A percentile compares a stretch with the other conserved stretches of the same genome.
Evolutionary conservation across 345 rosid genomes (phyloP).

Genomic region (Pseudoturritis turrita): DNA sequence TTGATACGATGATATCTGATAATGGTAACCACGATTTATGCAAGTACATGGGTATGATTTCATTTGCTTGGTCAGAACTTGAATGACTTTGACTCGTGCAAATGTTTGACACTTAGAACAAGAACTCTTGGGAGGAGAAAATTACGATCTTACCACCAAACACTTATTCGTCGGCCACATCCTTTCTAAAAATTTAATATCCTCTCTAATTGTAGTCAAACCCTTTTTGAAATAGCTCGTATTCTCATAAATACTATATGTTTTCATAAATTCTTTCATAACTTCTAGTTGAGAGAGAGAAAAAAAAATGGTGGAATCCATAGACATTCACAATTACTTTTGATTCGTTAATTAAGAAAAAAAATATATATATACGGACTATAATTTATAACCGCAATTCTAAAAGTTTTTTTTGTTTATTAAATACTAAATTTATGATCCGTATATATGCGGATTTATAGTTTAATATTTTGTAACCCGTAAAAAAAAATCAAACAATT

Average conservation of each 20-base stretch:
- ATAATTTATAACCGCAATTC: too few relatives aligned
- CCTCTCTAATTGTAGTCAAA: background rate
- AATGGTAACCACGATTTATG: slow-evolving; percentile 6
- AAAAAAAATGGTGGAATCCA: background rate
- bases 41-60: background rate
- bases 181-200: background rate
- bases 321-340: background rate
- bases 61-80: background rate
- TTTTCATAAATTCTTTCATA: too few relatives aligned
- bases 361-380: too few relatives aligned
- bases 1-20: background rate
- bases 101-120: background rate
- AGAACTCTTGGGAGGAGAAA: background rate
- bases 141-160: background rate
- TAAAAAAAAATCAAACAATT: too few relatives aligned
- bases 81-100: background rate
- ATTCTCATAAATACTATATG: too few relatives aligned
- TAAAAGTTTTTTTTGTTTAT: too few relatives aligned
- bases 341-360: too few relatives aligned
- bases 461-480: too few relatives aligned
- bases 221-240: background rate
- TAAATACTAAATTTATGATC: too few relatives aligned
- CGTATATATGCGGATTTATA: too few relatives aligned
- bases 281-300: too few relatives aligned
- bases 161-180: background rate